These are phyloP conservation scores for Talaromyces amestolkiae DNA, from an alignment of 2,329 filamentous ascomycete genomes.

Conservation along the genomic window DNA sequence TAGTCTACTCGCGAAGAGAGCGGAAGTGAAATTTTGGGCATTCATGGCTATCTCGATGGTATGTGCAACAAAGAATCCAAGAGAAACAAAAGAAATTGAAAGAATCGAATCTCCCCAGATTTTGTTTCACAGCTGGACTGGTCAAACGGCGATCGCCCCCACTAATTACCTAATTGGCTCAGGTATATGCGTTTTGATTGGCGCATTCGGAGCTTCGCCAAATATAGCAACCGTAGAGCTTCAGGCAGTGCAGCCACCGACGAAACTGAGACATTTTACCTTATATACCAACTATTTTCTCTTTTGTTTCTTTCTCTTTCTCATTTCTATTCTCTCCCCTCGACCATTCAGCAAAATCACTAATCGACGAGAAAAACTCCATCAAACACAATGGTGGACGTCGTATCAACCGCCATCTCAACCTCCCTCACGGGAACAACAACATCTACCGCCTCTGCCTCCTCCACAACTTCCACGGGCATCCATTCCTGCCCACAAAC, in stretches of 20 bases:
- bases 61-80: not conserved
- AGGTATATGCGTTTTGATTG: not conserved
- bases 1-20: too few species aligned
- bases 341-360: not conserved
- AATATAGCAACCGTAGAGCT: not conserved
- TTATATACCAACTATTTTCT: not conserved
- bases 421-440: not conserved
- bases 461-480: slow-evolving; percentile 24
- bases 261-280: not conserved
- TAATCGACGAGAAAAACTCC: not conserved
- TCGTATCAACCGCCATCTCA: not conserved
- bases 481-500: slow-evolving; percentile 21
- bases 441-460: not conserved
- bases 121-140: not conserved
- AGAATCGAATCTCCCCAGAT: not conserved
- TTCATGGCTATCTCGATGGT: not conserved
- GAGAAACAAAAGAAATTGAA: not conserved
- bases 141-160: not conserved
- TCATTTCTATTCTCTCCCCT: too few species aligned
- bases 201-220: not conserved
- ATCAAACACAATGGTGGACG: not conserved
- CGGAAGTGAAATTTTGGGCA: too few species aligned
- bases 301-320: not conserved
- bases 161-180: not conserved
- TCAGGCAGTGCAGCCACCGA: not conserved